Evolutionary conservation across 1,284 basidiomycete genomes (phyloP), one percentile per base, ranked within the genome.

Genomic region (Lentinula novae-zelandiae): DNA sequence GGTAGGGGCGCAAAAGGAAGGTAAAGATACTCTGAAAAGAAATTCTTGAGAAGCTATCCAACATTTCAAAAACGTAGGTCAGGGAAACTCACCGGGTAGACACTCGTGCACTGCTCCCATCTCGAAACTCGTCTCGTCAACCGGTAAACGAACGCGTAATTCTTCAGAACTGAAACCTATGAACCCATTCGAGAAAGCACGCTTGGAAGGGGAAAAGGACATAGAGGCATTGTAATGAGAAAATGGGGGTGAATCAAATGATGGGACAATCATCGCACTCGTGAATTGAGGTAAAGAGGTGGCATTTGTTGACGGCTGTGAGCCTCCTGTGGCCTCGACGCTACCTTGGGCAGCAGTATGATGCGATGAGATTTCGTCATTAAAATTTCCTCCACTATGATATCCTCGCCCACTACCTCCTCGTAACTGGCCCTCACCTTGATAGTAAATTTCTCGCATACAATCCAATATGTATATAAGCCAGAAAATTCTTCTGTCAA

Each of bases 101-200:
- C 80, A 81, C 39, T 83, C 81, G 69, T 87, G 77, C 22, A 85
- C 72, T 15, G 76, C 82, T 48, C 76, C 78, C 59, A 92, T 73
- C 70, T 92, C 89, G 67, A 92, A 92, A 67, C 82, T 85, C 10
- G 87, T 85, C 71, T 92, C 90, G 69, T 91, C 89, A 6, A 85
- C 82, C 17, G 90, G 90, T 39, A 92, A 76, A 46, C 86, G 82
- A 42, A 91, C 76, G 57, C 79, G 81, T 62, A 87, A 73, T 64
- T 90, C 85, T 15, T 73, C 73, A 38, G 83, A 82, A 48, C 75
- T 78, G 49, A 63, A 65, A 31, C 64, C 62, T 51, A 64, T 39
- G 17, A 66, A 53, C 9, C 54, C 59, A 22, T 50, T 53, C 20
- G 48, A 27, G 48, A 55, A 60, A 49, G 57, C 42, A 27, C 22